These are phyloP conservation scores for Volvox carteri DNA, from an alignment of 163 green algal genomes.

Conservation along the genomic window DNA sequence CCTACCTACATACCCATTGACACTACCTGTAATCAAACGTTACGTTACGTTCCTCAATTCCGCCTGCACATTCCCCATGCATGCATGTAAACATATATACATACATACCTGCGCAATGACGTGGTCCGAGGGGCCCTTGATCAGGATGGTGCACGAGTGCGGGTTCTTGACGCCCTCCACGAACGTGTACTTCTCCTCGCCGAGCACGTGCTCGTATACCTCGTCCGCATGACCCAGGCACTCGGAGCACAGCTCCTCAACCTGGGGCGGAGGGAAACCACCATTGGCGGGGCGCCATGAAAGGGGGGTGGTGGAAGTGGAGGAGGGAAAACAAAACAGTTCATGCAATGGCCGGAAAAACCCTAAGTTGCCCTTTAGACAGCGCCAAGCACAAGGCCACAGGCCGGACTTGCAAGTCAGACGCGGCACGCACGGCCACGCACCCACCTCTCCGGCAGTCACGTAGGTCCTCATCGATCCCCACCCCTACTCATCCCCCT, in stretches of 20 bases:
- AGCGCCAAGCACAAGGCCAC: too few species aligned
- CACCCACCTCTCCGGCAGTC: not conserved
- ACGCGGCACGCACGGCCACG: not conserved
- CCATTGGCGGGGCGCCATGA: too few species aligned
- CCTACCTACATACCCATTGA: too few species aligned
- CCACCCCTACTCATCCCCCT: not conserved
- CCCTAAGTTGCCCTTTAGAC: too few species aligned
- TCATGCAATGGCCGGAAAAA: not conserved
- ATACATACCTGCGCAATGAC: slow-evolving; percentile 89
- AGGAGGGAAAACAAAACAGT: not conserved
- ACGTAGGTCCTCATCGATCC: not conserved
- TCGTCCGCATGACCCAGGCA: slow-evolving; percentile 91
- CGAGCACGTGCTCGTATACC: slow-evolving; percentile 99
- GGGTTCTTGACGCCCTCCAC: slow-evolving; percentile 95
- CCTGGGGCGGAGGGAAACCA: too few species aligned
- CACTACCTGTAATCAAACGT: too few species aligned
- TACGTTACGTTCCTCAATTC: too few species aligned
- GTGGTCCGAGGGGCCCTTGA: slow-evolving; percentile 97
- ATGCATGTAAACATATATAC: slow-evolving; percentile 1
- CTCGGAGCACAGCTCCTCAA: slow-evolving; percentile 92
- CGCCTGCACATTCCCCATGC: too few species aligned
- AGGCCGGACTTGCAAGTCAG: too few species aligned
- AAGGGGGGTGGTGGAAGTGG: too few species aligned
- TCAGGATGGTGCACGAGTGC: slow-evolving; percentile 96
- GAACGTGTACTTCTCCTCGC: slow-evolving; percentile 99